These are phyloP conservation scores for Pythium dissotocum DNA, from an alignment of 352 stramenopile genomes.

Conservation along the genomic window DNA sequence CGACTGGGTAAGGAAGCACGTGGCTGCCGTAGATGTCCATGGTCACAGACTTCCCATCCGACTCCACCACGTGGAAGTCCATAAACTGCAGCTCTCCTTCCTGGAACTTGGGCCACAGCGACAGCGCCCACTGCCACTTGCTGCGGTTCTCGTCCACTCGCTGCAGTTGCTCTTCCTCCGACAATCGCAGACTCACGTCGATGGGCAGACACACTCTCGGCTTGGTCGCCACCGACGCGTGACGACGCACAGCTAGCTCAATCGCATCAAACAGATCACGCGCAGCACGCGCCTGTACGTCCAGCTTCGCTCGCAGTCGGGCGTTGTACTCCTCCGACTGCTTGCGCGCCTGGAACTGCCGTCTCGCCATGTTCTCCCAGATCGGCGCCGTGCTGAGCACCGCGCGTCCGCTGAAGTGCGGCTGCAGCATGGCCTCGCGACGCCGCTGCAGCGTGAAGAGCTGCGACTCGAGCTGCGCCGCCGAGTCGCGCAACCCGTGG, in stretches of 20 bases:
- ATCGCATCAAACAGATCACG: conserved; percentile 18
- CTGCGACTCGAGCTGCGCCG: conserved; percentile 26
- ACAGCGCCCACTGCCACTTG: conserved; percentile 5
- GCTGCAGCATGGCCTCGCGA: conserved; percentile 10
- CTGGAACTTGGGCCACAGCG: conserved; percentile 4
- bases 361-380: conserved; percentile 30
- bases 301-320: conserved; percentile 13
- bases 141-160: not conserved
- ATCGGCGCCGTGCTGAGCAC: conserved; percentile 18
- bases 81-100: conserved; percentile 10
- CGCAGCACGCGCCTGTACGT: conserved; percentile 3
- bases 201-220: not conserved
- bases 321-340: conserved; percentile 20
- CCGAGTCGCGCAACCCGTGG: conserved; percentile 25
- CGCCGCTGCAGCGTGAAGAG: conserved; percentile 26
- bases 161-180: conserved; percentile 12
- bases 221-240: not conserved
- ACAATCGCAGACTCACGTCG: conserved; percentile 5
- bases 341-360: conserved; percentile 24
- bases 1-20: conserved; percentile 3
- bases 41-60: not conserved
- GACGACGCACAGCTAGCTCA: conserved; percentile 6
- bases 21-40: conserved; percentile 8
- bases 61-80: conserved; percentile 1
- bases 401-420: conserved; percentile 14